phyloP scores from a whole-genome alignment of 2,329 filamentous ascomycete species.

The Colletotrichum chlorophyti region DNA sequence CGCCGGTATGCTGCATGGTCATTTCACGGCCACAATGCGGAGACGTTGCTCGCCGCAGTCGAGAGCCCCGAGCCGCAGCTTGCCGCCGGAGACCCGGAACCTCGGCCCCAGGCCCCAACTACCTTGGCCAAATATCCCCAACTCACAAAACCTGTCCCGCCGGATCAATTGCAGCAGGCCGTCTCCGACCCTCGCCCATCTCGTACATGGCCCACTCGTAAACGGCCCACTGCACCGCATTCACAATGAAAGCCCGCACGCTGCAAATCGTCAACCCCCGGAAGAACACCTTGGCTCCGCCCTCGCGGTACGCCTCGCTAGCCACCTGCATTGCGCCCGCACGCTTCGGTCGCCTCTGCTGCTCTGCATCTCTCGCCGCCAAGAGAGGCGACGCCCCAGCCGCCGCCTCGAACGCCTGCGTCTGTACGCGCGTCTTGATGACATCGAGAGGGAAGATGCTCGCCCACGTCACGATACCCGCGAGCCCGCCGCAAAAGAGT shows the following conservation, averaged over 20 bases:
- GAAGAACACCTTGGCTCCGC: slow-evolving; percentile 71
- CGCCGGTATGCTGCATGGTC: neutral
- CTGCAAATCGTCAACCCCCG: slow-evolving; percentile 82
- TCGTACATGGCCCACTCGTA: slow-evolving; percentile 87
- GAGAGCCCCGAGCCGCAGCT: no score
- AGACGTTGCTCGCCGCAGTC: no score
- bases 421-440: slow-evolving; percentile 91
- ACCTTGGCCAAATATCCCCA: no score
- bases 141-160: slow-evolving; percentile 25
- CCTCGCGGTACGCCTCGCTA: slow-evolving; percentile 68
- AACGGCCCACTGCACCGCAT: slow-evolving; percentile 90
- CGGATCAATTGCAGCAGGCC: slow-evolving; percentile 11
- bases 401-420: slow-evolving; percentile 55
- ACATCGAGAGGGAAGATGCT: slow-evolving; percentile 92
- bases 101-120: no score
- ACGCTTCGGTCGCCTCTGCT: slow-evolving; percentile 39
- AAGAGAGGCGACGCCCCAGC: slow-evolving; percentile 40
- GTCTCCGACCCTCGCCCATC: slow-evolving; percentile 46
- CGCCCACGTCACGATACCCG: slow-evolving; percentile 87
- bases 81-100: no score
- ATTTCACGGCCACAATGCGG: neutral
- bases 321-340: slow-evolving; percentile 69
- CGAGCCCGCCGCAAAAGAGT: slow-evolving; percentile 84
- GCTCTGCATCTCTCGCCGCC: slow-evolving; percentile 31
- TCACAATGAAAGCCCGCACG: slow-evolving; percentile 86